phyloP scores from a whole-genome alignment of 2,329 filamentous ascomycete genomes.

The Phoma herbarum region DNA sequence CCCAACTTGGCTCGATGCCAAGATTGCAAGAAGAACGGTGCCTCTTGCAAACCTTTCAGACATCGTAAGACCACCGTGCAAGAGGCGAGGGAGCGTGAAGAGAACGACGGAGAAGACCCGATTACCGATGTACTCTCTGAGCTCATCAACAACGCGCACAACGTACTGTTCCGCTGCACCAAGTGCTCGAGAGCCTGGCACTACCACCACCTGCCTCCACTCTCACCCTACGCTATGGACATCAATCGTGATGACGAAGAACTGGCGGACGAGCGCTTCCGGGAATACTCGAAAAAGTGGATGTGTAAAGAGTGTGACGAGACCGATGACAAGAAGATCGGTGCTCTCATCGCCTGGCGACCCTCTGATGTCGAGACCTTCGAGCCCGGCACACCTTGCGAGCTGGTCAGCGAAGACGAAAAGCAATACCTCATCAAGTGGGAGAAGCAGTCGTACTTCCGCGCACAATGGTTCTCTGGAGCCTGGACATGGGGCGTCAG shows the following conservation, averaged over 20 bases:
- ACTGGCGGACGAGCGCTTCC: constrained; percentile 68
- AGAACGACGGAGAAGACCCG: constrained; percentile 82
- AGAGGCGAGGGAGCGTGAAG: constrained; percentile 82
- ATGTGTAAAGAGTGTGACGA: constrained; percentile 79
- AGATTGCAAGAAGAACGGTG: constrained; percentile 70
- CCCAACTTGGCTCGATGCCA: constrained; percentile 78
- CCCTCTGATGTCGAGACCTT: constrained; percentile 69
- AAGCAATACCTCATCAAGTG: constrained; percentile 95
- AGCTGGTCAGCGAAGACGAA: constrained; percentile 73
- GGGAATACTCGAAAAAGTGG: constrained; percentile 79
- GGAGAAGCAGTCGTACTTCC: constrained; percentile 80
- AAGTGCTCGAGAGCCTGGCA: constrained; percentile 83
- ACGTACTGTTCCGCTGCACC: constrained; percentile 83
- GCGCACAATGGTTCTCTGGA: constrained; percentile 86
- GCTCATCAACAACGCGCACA: constrained; percentile 77
- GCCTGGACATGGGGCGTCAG: constrained; percentile 84
- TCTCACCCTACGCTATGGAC: constrained; percentile 55
- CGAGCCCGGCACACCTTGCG: constrained; percentile 60
- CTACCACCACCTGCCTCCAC: constrained; percentile 77
- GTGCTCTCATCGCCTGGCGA: constrained; percentile 87
- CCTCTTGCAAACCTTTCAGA: constrained; percentile 78
- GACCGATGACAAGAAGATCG: constrained; percentile 69
- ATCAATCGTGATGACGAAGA: constrained; percentile 57
- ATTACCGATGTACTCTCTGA: constrained; percentile 68
- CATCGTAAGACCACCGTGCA: constrained; percentile 75